Evolutionary conservation across 768 basidiomycete species (phyloP).

Genomic region (Kwoniella newhampshirensis): DNA sequence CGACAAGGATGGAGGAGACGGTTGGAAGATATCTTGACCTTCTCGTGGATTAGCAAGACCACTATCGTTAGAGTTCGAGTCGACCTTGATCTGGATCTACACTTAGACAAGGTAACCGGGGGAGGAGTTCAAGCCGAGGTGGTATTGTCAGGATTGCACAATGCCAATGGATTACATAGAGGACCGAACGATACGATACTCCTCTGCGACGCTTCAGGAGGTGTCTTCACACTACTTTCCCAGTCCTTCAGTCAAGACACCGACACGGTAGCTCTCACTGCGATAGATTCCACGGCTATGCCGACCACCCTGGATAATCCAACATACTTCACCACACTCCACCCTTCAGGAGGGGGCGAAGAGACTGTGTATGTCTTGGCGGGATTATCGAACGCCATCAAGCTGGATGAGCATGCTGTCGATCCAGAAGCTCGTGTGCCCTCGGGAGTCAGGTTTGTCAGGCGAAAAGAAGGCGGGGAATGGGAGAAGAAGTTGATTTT

Average conservation of each 20-base stretch:
- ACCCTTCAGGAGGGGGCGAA: constrained; percentile 6
- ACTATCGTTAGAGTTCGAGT: constrained; percentile 7
- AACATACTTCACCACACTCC: constrained; percentile 23
- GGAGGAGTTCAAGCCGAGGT: constrained; percentile 13
- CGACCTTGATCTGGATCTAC: too few relatives aligned
- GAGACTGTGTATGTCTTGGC: constrained; percentile 16
- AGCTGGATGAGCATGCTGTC: not conserved
- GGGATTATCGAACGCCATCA: constrained; percentile 11
- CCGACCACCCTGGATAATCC: constrained; percentile 36
- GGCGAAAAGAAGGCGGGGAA: not conserved
- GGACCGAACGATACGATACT: constrained; percentile 15
- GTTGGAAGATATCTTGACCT: constrained; percentile 23
- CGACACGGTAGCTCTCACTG: not conserved
- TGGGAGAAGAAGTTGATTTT: constrained; percentile 20
- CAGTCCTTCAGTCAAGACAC: not conserved
- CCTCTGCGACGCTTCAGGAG: constrained; percentile 27
- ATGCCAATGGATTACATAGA: constrained; percentile 33
- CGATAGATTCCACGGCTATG: constrained; percentile 9
- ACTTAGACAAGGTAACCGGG: too few relatives aligned
- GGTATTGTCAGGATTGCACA: constrained; percentile 24
- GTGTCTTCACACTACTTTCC: constrained; percentile 1
- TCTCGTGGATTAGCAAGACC: constrained; percentile 5
- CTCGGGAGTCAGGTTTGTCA: constrained; percentile 4
- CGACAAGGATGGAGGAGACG: constrained; percentile 13
- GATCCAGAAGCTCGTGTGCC: constrained; percentile 13